Evolutionary conservation across 305 asterid species (phyloP).

Genomic region (Fraxinus ornus): DNA sequence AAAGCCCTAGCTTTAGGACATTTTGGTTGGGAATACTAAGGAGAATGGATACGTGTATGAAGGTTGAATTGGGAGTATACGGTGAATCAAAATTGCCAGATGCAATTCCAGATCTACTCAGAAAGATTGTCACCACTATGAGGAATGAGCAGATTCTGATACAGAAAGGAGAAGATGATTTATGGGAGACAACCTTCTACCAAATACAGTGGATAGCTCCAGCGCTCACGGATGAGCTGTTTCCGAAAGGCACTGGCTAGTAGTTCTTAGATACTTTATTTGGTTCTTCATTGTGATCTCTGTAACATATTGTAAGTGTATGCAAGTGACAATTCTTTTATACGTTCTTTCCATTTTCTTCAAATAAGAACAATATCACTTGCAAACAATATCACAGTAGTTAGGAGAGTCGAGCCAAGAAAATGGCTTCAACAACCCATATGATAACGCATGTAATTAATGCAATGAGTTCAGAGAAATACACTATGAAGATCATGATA

Average conservation of each 20-base stretch:
- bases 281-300: neutral
- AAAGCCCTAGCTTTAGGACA: conserved; percentile 62
- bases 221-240: conserved; percentile 66
- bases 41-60: conserved; percentile 85
- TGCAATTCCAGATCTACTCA: conserved; percentile 56
- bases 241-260: conserved; percentile 49
- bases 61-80: conserved; percentile 73
- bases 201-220: conserved; percentile 94
- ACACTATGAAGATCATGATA: neutral
- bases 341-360: neutral
- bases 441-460: neutral
- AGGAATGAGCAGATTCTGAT: conserved; percentile 58
- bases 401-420: neutral
- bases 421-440: neutral
- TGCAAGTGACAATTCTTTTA: neutral
- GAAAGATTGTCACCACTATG: conserved; percentile 59
- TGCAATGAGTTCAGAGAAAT: neutral
- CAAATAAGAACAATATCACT: neutral
- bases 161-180: conserved; percentile 58
- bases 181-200: conserved; percentile 76
- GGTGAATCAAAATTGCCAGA: conserved; percentile 63
- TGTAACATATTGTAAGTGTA: neutral
- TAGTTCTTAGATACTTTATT: neutral
- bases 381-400: neutral
- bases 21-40: conserved; percentile 79